A percentile compares a stretch with the other conserved stretches of the same genome.
Evolutionary conservation across 768 basidiomycete species (phyloP).

Genomic region (Rubroboletus satanas): DNA sequence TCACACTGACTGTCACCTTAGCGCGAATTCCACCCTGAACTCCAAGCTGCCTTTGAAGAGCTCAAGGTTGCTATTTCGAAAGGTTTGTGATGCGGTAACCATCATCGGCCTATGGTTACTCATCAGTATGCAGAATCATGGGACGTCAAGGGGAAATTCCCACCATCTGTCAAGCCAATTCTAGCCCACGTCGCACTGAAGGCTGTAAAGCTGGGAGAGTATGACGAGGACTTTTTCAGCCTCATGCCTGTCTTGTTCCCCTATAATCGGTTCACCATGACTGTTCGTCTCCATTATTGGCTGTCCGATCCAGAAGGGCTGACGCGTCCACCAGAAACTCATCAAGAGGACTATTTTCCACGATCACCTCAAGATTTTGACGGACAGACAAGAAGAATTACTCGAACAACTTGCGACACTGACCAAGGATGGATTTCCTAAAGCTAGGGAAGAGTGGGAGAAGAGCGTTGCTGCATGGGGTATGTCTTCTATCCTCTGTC

Average conservation of each 20-base stretch:
- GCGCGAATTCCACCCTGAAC: slow-evolving; percentile 67
- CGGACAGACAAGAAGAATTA: slow-evolving; percentile 63
- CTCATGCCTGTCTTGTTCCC: slow-evolving; percentile 85
- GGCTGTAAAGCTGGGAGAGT: slow-evolving; percentile 82
- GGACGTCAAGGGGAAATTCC: slow-evolving; percentile 87
- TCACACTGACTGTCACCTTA: slow-evolving; percentile 20
- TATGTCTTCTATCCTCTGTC: slow-evolving; percentile 27
- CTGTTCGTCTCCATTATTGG: slow-evolving; percentile 40
- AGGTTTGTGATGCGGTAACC: slow-evolving; percentile 35
- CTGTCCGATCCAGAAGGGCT: not conserved
- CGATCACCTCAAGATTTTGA: slow-evolving; percentile 65
- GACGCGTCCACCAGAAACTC: slow-evolving; percentile 61
- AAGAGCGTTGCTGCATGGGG: slow-evolving; percentile 67
- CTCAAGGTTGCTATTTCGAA: slow-evolving; percentile 58
- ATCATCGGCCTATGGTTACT: not conserved
- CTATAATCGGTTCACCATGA: slow-evolving; percentile 95
- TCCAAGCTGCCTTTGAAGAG: slow-evolving; percentile 57
- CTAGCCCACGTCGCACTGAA: slow-evolving; percentile 68
- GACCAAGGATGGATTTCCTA: slow-evolving; percentile 62
- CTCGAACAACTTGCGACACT: slow-evolving; percentile 58
- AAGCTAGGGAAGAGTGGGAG: slow-evolving; percentile 76
- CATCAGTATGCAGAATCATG: slow-evolving; percentile 55
- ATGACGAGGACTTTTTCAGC: slow-evolving; percentile 89
- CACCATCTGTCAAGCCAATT: slow-evolving; percentile 68
- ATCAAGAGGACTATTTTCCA: slow-evolving; percentile 85